Evolutionary conservation across 768 basidiomycete species (phyloP).

Genomic region (Gyrodon lividus): DNA sequence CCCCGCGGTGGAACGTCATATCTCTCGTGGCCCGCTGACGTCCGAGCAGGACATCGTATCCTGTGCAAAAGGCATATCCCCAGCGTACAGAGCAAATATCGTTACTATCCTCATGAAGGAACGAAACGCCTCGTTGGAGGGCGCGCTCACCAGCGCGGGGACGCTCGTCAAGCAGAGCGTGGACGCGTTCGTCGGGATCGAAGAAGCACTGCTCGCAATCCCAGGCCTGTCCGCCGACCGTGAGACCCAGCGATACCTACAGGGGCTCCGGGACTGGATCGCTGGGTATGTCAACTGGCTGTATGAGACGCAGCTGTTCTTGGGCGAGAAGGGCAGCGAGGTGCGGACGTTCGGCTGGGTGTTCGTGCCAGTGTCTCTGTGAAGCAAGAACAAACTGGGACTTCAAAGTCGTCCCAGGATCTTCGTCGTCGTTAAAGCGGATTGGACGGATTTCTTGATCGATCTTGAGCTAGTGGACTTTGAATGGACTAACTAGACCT

Average conservation of each 20-base stretch:
- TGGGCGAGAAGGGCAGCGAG: slow-evolving; percentile 56
- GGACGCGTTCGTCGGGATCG: slow-evolving; percentile 27
- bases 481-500: no score
- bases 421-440: no score
- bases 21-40: neutral
- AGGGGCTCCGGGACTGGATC: slow-evolving; percentile 54
- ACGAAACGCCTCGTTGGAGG: slow-evolving; percentile 46
- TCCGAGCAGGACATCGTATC: slow-evolving; percentile 54
- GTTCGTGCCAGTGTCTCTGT: slow-evolving; percentile 37
- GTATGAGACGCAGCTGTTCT: slow-evolving; percentile 62
- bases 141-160: slow-evolving; percentile 34
- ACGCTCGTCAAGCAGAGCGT: slow-evolving; percentile 27
- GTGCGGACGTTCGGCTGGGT: slow-evolving; percentile 64
- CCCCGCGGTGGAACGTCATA: no score
- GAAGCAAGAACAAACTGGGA: neutral
- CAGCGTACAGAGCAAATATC: slow-evolving; percentile 41
- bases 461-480: no score
- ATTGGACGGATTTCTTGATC: no score
- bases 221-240: slow-evolving; percentile 14
- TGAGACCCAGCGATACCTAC: slow-evolving; percentile 41
- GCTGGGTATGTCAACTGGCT: slow-evolving; percentile 61
- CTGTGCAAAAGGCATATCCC: slow-evolving; percentile 46
- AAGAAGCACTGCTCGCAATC: slow-evolving; percentile 19
- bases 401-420: no score
- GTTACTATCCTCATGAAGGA: slow-evolving; percentile 49